Conservation (phyloP, 2,329 filamentous ascomycete species). For the Colletotrichum sp. region DNA sequence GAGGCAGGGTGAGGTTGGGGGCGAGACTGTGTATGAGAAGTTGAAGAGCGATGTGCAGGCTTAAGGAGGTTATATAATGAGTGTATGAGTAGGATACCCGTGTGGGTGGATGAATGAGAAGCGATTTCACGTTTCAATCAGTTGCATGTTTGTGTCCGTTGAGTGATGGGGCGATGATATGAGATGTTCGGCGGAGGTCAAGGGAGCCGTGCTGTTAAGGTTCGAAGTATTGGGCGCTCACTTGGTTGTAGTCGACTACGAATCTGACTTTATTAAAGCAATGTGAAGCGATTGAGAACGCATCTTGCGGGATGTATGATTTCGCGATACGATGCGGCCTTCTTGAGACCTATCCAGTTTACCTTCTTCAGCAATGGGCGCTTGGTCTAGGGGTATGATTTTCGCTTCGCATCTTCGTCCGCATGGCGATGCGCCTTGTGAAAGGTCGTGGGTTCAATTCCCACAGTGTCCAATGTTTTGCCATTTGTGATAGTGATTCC, state of each 20-base stretch:
- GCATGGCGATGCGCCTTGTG: not conserved
- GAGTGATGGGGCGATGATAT: no score
- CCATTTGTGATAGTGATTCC: rapidly evolving
- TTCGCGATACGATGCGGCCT: not conserved
- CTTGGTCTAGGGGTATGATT: conserved; percentile 23
- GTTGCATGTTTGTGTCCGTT: no score
- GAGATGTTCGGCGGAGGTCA: no score
- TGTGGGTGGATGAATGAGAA: not conserved
- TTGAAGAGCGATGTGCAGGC: conserved; percentile 27
- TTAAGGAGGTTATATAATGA: not conserved
- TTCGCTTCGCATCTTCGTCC: conserved; percentile 15
- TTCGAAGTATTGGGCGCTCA: no score
- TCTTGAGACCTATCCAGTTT: not conserved
- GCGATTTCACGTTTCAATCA: not conserved
- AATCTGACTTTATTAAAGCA: rapidly evolving
- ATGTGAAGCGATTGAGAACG: rapidly evolving
- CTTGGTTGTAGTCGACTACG: not conserved
- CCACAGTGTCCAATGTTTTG: conserved; percentile 12
- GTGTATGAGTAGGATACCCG: not conserved
- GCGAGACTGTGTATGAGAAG: conserved; percentile 33
- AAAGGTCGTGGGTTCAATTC: conserved; percentile 23
- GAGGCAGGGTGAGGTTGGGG: conserved; percentile 28
- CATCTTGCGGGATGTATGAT: rapidly evolving
- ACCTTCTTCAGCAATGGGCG: not conserved
- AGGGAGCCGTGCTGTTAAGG: no score